A percentile compares a stretch with the other conserved stretches of the same genome.
These are phyloP conservation scores for Andrographis paniculata DNA, from an alignment of 305 asterid genomes.

Conservation along the genomic window DNA sequence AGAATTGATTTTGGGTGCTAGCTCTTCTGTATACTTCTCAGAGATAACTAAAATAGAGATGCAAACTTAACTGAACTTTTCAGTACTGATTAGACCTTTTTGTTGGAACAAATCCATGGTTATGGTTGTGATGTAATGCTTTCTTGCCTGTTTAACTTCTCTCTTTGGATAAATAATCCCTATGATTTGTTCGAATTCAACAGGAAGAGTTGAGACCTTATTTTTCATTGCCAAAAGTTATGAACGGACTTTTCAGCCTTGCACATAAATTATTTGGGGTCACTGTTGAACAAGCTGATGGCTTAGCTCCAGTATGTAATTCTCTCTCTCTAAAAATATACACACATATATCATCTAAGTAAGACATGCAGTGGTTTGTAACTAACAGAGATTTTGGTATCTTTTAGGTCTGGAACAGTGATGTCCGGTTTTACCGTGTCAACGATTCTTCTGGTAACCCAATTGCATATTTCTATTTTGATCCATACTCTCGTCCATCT, in stretches of 20 bases:
- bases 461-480: constrained; percentile 83
- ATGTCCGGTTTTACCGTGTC: constrained; percentile 82
- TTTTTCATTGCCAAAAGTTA: constrained; percentile 91
- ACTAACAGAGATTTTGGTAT: constrained; percentile 14
- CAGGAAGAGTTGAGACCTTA: constrained; percentile 98
- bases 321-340: constrained; percentile 12
- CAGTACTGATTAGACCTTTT: constrained; percentile 6
- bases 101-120: neutral
- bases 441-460: constrained; percentile 77
- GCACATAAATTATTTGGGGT: constrained; percentile 76
- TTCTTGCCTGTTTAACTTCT: no score
- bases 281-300: constrained; percentile 70
- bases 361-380: constrained; percentile 12
- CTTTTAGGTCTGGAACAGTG: constrained; percentile 83
- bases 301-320: constrained; percentile 75
- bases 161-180: no score
- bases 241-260: constrained; percentile 92
- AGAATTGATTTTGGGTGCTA: neutral
- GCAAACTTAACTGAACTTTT: constrained; percentile 2
- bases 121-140: neutral
- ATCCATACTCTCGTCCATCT: constrained; percentile 98
- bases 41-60: neutral
- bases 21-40: neutral
- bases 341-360: neutral
- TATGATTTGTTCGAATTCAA: constrained; percentile 17